Percentiles rank a stretch among this genome's conserved stretches.
phyloP scores from a whole-genome alignment of 2,329 filamentous ascomycete genomes.

The Diaporthe capsici region DNA sequence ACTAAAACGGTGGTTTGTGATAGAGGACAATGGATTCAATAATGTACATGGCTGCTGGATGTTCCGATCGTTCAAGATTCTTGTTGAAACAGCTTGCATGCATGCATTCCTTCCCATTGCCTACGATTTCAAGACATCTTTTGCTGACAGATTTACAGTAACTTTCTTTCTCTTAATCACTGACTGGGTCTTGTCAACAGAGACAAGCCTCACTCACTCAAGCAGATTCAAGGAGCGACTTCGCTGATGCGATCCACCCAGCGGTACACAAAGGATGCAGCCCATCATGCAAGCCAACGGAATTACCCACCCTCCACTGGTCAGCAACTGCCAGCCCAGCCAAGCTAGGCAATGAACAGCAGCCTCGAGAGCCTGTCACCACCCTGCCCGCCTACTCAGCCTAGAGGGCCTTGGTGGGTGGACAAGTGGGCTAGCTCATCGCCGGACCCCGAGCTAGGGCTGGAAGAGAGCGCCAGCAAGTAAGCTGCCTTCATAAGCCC shows the following conservation, averaged over 20 bases:
- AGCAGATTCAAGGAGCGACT: neutral
- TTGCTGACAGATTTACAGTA: neutral
- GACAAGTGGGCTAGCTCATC: neutral
- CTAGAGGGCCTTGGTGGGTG: neutral
- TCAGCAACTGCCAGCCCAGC: neutral
- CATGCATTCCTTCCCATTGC: neutral
- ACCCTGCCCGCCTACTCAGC: neutral
- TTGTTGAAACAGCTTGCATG: neutral
- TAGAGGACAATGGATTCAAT: conserved; percentile 22
- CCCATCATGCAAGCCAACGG: neutral
- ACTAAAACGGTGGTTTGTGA: neutral
- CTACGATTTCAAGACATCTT: neutral
- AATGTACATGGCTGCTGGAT: neutral
- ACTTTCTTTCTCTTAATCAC: no score
- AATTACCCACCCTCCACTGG: neutral
- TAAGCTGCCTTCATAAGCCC: neutral
- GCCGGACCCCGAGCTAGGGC: neutral
- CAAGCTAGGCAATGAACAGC: conserved; percentile 1
- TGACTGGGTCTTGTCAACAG: no score
- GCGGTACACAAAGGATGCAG: neutral
- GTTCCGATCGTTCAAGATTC: neutral
- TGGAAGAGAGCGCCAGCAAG: neutral
- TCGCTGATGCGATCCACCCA: neutral
- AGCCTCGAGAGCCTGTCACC: neutral
- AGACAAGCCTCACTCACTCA: no score